These are phyloP conservation scores for Globisporangium rhizosaccharum DNA, from an alignment of 352 stramenopile species.

Conservation along the genomic window DNA sequence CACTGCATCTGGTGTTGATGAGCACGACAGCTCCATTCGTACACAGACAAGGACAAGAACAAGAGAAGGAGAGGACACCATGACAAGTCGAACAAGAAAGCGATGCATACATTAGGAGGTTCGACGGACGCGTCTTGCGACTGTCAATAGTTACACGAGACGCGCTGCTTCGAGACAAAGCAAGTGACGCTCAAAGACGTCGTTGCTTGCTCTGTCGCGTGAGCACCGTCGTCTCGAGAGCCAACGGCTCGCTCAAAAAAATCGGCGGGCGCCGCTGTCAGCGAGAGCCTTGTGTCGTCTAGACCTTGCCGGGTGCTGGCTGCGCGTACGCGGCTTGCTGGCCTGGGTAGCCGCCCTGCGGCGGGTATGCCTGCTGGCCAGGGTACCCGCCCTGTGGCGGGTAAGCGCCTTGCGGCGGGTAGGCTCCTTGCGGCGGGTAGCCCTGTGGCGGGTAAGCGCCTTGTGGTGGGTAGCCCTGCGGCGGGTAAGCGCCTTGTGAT, in stretches of 20 bases:
- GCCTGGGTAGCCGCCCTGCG: conserved; percentile 21
- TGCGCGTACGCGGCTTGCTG: conserved; percentile 8
- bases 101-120: not conserved
- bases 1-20: too few species aligned
- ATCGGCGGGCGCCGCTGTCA: not conserved
- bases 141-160: not conserved
- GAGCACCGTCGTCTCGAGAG: too few species aligned
- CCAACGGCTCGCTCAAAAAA: too few species aligned
- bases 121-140: not conserved
- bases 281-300: not conserved
- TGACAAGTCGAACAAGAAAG: not conserved
- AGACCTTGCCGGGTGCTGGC: conserved; percentile 8
- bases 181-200: too few species aligned
- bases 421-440: conserved; percentile 17
- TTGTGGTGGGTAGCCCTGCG: conserved; percentile 39
- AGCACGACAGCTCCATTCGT: not conserved
- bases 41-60: too few species aligned
- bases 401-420: conserved; percentile 21
- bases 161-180: too few species aligned
- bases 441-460: conserved; percentile 23
- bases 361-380: conserved; percentile 22
- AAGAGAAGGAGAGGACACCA: not conserved
- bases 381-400: conserved; percentile 18
- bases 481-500: conserved; percentile 20
- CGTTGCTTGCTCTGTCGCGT: too few species aligned